Evolutionary conservation across 1,284 basidiomycete genomes (phyloP), one percentile per base, ranked within the genome.

Genomic region (Malassezia globosa): DNA sequence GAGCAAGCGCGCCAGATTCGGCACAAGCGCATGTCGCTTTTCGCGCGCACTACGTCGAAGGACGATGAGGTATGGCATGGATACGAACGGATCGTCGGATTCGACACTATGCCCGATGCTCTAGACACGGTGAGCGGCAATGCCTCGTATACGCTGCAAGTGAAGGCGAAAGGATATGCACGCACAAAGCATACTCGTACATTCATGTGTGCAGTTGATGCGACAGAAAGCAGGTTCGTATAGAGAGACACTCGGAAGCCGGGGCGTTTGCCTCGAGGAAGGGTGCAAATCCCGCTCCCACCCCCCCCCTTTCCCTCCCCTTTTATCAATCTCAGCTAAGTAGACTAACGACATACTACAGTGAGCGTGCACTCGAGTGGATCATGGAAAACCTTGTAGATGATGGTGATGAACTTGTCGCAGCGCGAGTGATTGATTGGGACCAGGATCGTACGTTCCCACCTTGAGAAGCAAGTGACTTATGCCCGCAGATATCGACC

Each of bases 321-420:
- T n/a, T n/a, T n/a, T n/a, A n/a, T n/a, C n/a, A n/a, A n/a, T n/a
- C n/a, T n/a, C n/a, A n/a, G 23, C 14, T 23, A 14, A 11, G 29
- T 27, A 29, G n/a, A n/a, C n/a, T n/a, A n/a, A n/a, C n/a, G n/a
- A n/a, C n/a, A n/a, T n/a, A n/a, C 33, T n/a, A 8, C 19, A 50
- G 60, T 21, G 64, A 69, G 40, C 57, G 58, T 3, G 65, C 67
- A 19, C 58, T 67, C 11, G 65, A 66, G 34, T 67, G 65, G 67
- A 55, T 82, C 34, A 78, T 95, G 56, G 85, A 89, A 63, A 78
- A 79, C 42, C 77, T 95, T 7, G 82, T 84, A 7, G 87, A 92
- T 73, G 88, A 95, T 58, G 86, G 87, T 4, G 92, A 96, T 70
- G 92, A 96, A 72, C 76, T 96, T 23, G 82, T 97, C 46, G 85